Conservation (phyloP, 371 early-diverging fungal species). For the Apophysomyces elegans region DNA sequence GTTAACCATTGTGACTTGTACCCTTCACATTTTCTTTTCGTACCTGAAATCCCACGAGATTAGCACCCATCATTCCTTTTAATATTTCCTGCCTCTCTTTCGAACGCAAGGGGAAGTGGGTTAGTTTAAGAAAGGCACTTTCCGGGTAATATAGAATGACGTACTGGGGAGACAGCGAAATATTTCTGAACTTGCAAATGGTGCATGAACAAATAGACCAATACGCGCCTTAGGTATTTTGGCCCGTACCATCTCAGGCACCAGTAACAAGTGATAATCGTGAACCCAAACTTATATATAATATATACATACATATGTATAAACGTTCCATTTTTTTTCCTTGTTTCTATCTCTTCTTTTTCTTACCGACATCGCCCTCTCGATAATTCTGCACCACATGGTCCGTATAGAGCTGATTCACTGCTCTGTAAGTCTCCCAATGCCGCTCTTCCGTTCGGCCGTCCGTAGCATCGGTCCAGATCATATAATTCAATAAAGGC, state of each 20-base stretch:
- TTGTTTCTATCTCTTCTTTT: background rate
- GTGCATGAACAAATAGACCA: slow-evolving; percentile 97
- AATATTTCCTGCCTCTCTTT: slow-evolving; percentile 90
- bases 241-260: slow-evolving; percentile 87
- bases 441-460: slow-evolving; percentile 64
- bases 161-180: slow-evolving; percentile 91
- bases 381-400: slow-evolving; percentile 72
- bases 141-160: slow-evolving; percentile 18
- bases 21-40: slow-evolving; percentile 18
- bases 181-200: slow-evolving; percentile 95
- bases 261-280: slow-evolving; percentile 96
- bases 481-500: slow-evolving; percentile 96
- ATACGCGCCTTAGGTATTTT: slow-evolving; percentile 81
- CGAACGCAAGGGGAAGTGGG: background rate
- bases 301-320: background rate
- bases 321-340: background rate
- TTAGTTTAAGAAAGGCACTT: background rate
- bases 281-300: slow-evolving; percentile 87
- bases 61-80: slow-evolving; percentile 88
- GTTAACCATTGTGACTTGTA: background rate
- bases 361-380: slow-evolving; percentile 83
- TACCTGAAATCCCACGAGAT: slow-evolving; percentile 91
- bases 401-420: slow-evolving; percentile 85
- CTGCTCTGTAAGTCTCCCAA: slow-evolving; percentile 85
- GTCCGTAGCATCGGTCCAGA: slow-evolving; percentile 81